Conservation (phyloP, 2,329 filamentous ascomycete genomes). For the Lecanicillium sp. region DNA sequence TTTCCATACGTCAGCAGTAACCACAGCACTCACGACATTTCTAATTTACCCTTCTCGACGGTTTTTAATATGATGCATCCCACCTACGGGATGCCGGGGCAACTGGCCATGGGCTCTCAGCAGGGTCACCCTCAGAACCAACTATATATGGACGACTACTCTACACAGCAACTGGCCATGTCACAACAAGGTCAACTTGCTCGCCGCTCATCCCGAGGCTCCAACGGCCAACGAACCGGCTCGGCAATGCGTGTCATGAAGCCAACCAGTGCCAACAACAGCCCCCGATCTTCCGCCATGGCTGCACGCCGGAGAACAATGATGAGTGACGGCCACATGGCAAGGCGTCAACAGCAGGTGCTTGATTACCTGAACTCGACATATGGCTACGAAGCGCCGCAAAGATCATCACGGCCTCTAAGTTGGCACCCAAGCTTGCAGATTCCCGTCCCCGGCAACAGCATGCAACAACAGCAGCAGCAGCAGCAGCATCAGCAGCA, state of each 20-base stretch:
- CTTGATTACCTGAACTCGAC: conserved; percentile 29
- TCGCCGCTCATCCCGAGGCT: conserved; percentile 39
- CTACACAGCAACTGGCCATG: conserved; percentile 35
- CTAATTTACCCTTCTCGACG: no score
- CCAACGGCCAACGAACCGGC: conserved; percentile 40
- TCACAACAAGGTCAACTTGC: conserved; percentile 37
- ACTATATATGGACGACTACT: conserved; percentile 40
- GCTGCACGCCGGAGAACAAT: conserved; percentile 47
- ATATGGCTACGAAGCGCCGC: conserved; percentile 13
- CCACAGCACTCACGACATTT: no score
- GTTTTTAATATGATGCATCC: conserved; percentile 9
- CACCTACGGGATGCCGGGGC: conserved; percentile 7
- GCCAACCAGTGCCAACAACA: conserved; percentile 60
- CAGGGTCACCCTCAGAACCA: conserved; percentile 23
- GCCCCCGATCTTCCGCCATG: conserved; percentile 47
- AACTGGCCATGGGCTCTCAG: not conserved
- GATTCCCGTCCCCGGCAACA: conserved; percentile 25
- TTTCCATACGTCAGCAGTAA: no score
- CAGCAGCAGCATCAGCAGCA: conserved; percentile 14
- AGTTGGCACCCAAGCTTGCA: conserved; percentile 67
- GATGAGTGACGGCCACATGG: conserved; percentile 40
- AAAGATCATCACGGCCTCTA: conserved; percentile 47
- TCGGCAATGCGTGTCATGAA: conserved; percentile 53
- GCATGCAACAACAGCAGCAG: conserved; percentile 14
- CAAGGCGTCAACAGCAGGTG: conserved; percentile 37